Evolutionary conservation across 352 stramenopile species (phyloP), one percentile per base, ranked within the genome.

Genomic region (Pythium aquatile): DNA sequence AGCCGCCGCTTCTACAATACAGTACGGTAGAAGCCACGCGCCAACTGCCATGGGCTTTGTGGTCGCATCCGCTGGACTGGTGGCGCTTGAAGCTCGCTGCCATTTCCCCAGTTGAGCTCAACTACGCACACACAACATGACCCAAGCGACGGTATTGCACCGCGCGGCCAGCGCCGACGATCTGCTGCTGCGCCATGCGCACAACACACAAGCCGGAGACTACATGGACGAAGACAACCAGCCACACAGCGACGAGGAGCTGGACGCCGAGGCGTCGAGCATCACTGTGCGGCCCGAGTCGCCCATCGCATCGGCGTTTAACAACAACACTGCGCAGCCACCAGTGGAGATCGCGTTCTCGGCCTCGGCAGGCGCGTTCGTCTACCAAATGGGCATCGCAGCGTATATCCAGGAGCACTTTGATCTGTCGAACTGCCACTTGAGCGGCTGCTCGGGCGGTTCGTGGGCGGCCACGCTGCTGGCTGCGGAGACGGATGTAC

Each of bases 351-450:
- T 88, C 55, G 78, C 77, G 8, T 90, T 90, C 67, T 87, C 81
- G 33, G 76, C 79, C 10, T 90, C 79, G n/a, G 81, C 68, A 2
- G 81, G 79, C 32, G 73, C 80, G 65, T 90, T 90, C 56, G 78
- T 87, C 9, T 90, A 88, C 61, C 81, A 90, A 68, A 90, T 90
- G 81, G 81, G 81, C 30, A 65, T 88, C 53, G 81, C 81, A 0
- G 81, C 81, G 35, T 90, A 84, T 67, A 66, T 90, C 9, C 81
- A 90, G 54, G 81, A 90, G 40, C 70, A 85, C 54, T 85, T 82
- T 55, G 68, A 79, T 57, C 52, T 82, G n/a, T 78, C 72, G 7
- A 60, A 70, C 17, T 82, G 75, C 59, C 75, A 70, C 30, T 68
- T 82, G 39, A 79, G 72, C 7, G 74, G 72, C 11, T 79, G 74